These are phyloP conservation scores for Aspergillus nidulans DNA, from an alignment of 495 filamentous ascomycete species.

Conservation along the genomic window DNA sequence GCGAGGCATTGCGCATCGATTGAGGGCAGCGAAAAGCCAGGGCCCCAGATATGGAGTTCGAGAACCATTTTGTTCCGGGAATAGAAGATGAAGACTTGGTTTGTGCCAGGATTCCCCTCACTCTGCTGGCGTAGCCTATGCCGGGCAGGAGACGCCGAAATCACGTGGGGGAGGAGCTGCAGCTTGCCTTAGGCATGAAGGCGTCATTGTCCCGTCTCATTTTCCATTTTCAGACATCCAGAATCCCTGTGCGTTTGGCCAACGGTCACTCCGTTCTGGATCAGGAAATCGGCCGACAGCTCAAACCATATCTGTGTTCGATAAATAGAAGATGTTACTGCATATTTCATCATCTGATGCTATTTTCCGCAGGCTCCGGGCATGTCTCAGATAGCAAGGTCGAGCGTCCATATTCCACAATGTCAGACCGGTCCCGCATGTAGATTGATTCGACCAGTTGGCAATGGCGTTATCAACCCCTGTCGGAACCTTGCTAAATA, in stretches of 20 bases:
- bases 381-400: constrained; percentile 4
- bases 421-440: constrained; percentile 4
- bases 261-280: background rate
- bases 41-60: constrained; percentile 88
- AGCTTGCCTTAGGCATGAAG: background rate
- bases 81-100: background rate
- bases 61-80: constrained; percentile 48
- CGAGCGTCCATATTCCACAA: background rate
- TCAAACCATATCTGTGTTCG: background rate
- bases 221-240: background rate
- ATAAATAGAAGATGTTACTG: background rate
- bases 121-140: background rate
- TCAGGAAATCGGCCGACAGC: background rate
- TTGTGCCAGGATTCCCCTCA: background rate
- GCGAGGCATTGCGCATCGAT: constrained; percentile 86
- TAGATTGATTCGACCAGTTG: constrained; percentile 9
- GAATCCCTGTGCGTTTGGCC: background rate
- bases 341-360: background rate
- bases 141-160: background rate
- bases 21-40: constrained; percentile 80
- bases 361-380: background rate
- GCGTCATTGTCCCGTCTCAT: background rate
- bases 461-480: constrained; percentile 13
- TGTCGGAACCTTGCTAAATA: constrained; percentile 2
- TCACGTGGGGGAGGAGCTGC: constrained; percentile 5